Base-by-base conservation (phyloP, 331 rosid genomes). In the Quercus phellos region DNA sequence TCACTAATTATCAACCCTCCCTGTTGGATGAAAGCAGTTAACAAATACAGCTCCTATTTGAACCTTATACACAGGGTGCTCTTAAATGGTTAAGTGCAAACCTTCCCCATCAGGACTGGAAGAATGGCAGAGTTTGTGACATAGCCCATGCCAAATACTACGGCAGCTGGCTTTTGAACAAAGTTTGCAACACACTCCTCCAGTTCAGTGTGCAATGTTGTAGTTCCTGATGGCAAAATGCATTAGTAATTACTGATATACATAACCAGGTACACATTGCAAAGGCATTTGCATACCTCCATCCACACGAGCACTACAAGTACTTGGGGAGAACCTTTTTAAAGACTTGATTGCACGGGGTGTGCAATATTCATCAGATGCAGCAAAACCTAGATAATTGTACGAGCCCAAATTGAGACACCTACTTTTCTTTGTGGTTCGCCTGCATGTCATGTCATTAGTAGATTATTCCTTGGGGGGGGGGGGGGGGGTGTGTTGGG, bases 381-480 rank as follows among this genome's bases (percentile, higher is more conserved):
- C 95, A 58, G 95, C 97, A 87, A 92, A 92, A 35, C 95, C 97
- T 73, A 92, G 90, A 82, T 92, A 92, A 63, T 92, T 92, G 81
- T 92, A 92, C 1, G 97, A 92, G 71, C 95, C 97, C 88, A 92
- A 84, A 89, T 92, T 92, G 32, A 92, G 90, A 66, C 97, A 92
- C 63, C 89, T 85, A 17, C 87, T 88, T 26, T 38, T 68, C 21
- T 87, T 90, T 12, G 81, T 27, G 26, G 93, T 92, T 68, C 92
- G 89, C 76, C 94, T 92, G 87, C 88, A 87, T 71, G n/a, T 43
- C 16, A 75, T 43, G 55, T 51, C 32, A 11, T 54, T 18, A 2
- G 14, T 43, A 46, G 51, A 66, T 34, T 8, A 34, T 32, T 66
- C 51, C 2, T 0, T 13, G 0, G 0, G 2, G 1, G 3, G 12